A percentile compares a stretch with the other conserved stretches of the same genome.
These are phyloP conservation scores for Adenanthera pavonina DNA, from an alignment of 306 rosid species.

Conservation along the genomic window DNA sequence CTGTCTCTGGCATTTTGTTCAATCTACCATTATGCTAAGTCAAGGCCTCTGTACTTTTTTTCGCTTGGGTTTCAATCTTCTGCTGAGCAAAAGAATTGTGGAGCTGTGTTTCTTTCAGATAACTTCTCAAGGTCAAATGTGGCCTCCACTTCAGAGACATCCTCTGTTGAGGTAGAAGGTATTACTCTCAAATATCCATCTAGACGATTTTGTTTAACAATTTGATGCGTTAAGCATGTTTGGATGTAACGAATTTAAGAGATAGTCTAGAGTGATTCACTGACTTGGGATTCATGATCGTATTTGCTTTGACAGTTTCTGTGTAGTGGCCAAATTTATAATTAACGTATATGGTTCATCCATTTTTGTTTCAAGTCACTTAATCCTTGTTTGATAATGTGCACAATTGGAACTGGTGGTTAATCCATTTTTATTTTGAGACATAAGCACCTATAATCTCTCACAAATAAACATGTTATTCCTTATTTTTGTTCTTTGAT, in stretches of 20 bases:
- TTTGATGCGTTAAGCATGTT: conserved; percentile 6
- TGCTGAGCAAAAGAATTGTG: conserved; percentile 56
- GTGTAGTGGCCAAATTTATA: conserved; percentile 10
- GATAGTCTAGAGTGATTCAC: not conserved
- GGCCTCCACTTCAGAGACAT: conserved; percentile 38
- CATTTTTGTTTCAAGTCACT: conserved; percentile 17
- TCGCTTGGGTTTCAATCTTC: conserved; percentile 76
- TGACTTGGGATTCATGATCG: conserved; percentile 22
- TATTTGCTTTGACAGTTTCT: conserved; percentile 26
- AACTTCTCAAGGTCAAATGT: conserved; percentile 44
- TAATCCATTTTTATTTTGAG: conserved; percentile 11
- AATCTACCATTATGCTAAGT: conserved; percentile 72
- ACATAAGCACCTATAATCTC: conserved; percentile 16
- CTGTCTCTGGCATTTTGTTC: conserved; percentile 77
- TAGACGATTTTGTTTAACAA: conserved; percentile 31
- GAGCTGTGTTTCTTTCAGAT: conserved; percentile 50
- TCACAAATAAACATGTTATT: not conserved
- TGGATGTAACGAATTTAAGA: conserved; percentile 27
- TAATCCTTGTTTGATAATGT: conserved; percentile 22
- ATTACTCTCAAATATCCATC: conserved; percentile 34
- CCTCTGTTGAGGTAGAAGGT: conserved; percentile 60
- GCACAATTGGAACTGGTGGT: conserved; percentile 15
- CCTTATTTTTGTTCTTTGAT: too few relatives aligned
- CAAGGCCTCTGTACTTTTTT: conserved; percentile 65
- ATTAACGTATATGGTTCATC: conserved; percentile 4